Evolutionary conservation across 176 grass and related monocot genomes (phyloP), one percentile per base, ranked within the genome.

Genomic region (Carex parvula): DNA sequence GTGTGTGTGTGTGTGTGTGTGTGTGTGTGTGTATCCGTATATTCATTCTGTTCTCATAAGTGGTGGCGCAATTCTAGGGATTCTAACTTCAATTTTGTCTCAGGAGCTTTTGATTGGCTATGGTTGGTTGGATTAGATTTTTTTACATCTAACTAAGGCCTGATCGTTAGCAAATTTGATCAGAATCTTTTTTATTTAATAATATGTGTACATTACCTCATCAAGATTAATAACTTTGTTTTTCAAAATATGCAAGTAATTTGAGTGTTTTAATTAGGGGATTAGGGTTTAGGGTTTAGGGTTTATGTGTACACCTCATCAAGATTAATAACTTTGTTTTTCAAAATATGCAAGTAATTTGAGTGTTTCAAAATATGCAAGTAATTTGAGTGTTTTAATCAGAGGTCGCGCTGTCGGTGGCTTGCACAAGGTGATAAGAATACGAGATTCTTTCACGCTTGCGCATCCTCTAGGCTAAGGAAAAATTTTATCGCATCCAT

Each of bases 51-150:
- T 67, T 67, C 35, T 67, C 35, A 61, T 5, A 64, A 41, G 39
- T 67, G 79, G 62, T 42, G 61, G 60, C 61, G 42, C 12, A 59
- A 83, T 83, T 21, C 5, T 64, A 65, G 37, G 80, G 61, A 83
- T 83, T 83, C 60, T 65, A 35, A 2, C 37, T 80, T 50, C 16
- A 82, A 15, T 26, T 54, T 76, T 26, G 72, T 55, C 50, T 56
- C 50, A 9, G 21, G 50, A 17, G 46, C 50, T 15, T 77, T 56
- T 56, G 41, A 71, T 71, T 42, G 5, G 48, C 13, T 55, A 17
- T 10, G 6, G 14, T 71, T 71, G 37, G 68, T 71, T 71, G 37
- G 5, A 41, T 71, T 41, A 41, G 5, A 67, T 18, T 44, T 42
- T 70, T 44, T 41, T 42, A 7, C 17, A 42, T 2, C 17, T 42